Evolutionary conservation across 768 basidiomycete species (phyloP).

Genomic region (Auricularia heimuer): DNA sequence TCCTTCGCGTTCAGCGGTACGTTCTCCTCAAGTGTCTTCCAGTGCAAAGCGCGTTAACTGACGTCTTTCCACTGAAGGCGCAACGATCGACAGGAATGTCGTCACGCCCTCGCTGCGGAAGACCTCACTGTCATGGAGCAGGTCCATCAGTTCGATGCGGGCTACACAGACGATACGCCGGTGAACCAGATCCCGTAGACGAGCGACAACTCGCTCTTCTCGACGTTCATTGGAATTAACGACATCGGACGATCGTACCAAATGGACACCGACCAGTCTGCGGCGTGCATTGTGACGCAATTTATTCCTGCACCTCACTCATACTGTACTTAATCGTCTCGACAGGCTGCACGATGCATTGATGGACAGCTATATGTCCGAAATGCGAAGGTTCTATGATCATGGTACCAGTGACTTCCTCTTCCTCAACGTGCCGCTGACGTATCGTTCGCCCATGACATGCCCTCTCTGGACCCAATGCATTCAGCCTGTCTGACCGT

Average conservation of each 20-base stretch:
- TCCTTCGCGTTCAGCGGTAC: slow-evolving; percentile 48
- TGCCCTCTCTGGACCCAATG: no score
- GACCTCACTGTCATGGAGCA: slow-evolving; percentile 51
- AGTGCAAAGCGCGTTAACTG: slow-evolving; percentile 42
- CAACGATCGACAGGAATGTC: slow-evolving; percentile 17
- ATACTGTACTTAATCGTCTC: not conserved
- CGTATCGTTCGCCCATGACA: no score
- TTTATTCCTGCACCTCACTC: not conserved
- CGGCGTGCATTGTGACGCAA: not conserved
- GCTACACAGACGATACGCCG: slow-evolving; percentile 37
- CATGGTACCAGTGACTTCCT: no score
- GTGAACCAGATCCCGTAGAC: slow-evolving; percentile 41
- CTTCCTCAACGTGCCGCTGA: no score
- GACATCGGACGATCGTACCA: slow-evolving; percentile 29
- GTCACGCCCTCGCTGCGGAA: slow-evolving; percentile 40
- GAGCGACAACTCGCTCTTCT: slow-evolving; percentile 47
- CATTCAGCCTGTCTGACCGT: no score
- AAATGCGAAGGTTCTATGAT: no score
- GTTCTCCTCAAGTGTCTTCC: slow-evolving; percentile 42
- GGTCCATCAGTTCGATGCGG: slow-evolving; percentile 44
- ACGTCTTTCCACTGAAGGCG: not conserved
- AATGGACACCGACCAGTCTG: not conserved
- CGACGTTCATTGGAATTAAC: slow-evolving; percentile 63
- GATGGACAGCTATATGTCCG: no score
- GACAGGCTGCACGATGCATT: no score